phyloP scores from a whole-genome alignment of 257 asterid species.

The Rhazya stricta region DNA sequence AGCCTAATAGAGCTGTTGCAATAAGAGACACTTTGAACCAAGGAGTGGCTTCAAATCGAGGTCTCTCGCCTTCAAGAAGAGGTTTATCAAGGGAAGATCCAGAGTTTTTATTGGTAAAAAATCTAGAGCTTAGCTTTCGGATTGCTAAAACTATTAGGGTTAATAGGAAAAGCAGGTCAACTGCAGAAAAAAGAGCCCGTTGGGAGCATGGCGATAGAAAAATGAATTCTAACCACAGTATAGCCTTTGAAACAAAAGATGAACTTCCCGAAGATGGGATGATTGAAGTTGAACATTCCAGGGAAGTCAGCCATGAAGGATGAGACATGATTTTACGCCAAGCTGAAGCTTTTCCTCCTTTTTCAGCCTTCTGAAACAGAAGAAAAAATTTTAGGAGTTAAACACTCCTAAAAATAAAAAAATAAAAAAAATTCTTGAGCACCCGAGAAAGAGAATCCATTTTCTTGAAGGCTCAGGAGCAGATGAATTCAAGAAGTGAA shows the following conservation, averaged over 20 bases:
- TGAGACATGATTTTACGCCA: conserved; percentile 26
- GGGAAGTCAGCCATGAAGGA: conserved; percentile 37
- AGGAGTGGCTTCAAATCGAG: conserved; percentile 23
- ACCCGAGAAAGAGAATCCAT: background rate
- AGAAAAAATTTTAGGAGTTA: background rate
- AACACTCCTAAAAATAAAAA: background rate
- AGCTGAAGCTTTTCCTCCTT: conserved; percentile 6
- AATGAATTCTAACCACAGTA: conserved; percentile 36
- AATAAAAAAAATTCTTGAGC: background rate
- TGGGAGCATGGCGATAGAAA: conserved; percentile 55
- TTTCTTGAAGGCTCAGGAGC: background rate
- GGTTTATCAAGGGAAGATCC: conserved; percentile 32
- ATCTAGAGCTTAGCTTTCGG: conserved; percentile 28
- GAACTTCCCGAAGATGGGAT: conserved; percentile 24
- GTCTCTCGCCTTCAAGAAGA: conserved; percentile 33
- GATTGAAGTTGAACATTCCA: conserved; percentile 38
- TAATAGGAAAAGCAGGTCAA: conserved; percentile 37
- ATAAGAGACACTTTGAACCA: conserved; percentile 36
- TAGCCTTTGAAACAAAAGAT: conserved; percentile 14
- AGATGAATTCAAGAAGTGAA: background rate
- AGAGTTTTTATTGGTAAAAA: conserved; percentile 10
- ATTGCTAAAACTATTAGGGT: conserved; percentile 21
- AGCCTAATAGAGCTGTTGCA: conserved; percentile 40
- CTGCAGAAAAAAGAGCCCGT: conserved; percentile 36
- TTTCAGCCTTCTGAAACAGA: conserved; percentile 13